Percentiles rank a stretch among this genome's conserved stretches.
phyloP scores from a whole-genome alignment of 225 moss, liverwort and hornwort genomes.

The Anthoceros angustus region DNA sequence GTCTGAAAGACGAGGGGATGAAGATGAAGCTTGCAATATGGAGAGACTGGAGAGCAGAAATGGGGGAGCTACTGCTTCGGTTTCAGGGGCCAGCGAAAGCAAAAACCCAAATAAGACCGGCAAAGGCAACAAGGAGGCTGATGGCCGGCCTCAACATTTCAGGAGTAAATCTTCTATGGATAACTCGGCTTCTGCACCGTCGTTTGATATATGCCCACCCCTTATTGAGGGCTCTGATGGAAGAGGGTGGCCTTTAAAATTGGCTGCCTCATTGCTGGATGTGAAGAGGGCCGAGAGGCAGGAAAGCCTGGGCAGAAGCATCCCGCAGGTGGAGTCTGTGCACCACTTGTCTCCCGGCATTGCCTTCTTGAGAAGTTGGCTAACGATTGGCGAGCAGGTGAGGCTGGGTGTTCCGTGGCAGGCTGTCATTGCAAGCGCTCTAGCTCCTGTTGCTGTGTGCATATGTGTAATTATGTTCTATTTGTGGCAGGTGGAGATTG shows the following conservation, averaged over 20 bases:
- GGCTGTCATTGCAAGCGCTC: background rate
- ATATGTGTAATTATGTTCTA: conserved; percentile 5
- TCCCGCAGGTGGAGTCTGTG: conserved; percentile 19
- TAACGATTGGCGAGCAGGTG: conserved; percentile 70
- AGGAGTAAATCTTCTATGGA: conserved; percentile 9
- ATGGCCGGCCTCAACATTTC: background rate
- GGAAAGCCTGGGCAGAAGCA: conserved; percentile 22
- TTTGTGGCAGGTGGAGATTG: conserved; percentile 59
- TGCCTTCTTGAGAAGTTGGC: conserved; percentile 66
- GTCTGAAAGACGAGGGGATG: background rate
- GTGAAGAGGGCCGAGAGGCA: conserved; percentile 40
- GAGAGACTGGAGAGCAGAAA: background rate
- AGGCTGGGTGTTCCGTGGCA: background rate
- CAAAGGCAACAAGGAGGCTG: conserved; percentile 6
- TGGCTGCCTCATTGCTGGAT: conserved; percentile 48
- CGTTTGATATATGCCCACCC: conserved; percentile 56
- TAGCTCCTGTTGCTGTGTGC: background rate
- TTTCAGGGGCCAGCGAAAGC: background rate
- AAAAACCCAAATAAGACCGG: conserved; percentile 7
- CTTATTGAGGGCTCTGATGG: conserved; percentile 25
- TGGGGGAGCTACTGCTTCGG: background rate
- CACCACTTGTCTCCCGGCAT: conserved; percentile 53
- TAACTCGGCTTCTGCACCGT: conserved; percentile 6
- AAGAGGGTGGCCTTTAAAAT: conserved; percentile 32
- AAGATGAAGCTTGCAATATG: background rate